These are phyloP conservation scores for Rubus idaeus DNA, from an alignment of 306 rosid genomes.

Conservation along the genomic window DNA sequence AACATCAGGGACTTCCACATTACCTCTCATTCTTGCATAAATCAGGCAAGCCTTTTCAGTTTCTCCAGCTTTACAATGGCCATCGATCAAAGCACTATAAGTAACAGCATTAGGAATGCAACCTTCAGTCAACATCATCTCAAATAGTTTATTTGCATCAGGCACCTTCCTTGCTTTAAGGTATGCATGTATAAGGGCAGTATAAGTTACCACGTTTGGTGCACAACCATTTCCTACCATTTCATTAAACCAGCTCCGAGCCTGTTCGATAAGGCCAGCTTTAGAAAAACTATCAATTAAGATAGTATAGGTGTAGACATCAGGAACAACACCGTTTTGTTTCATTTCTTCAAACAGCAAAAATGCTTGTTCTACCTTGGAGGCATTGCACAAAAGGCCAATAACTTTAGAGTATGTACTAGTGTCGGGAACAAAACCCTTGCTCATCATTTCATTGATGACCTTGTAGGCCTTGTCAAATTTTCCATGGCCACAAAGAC, in stretches of 20 bases:
- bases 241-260: conserved; percentile 74
- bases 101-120: conserved; percentile 79
- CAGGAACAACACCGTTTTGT: conserved; percentile 66
- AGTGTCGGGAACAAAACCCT: conserved; percentile 78
- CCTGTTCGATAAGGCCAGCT: conserved; percentile 76
- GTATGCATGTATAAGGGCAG: conserved; percentile 80
- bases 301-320: conserved; percentile 76
- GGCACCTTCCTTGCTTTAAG: conserved; percentile 68
- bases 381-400: conserved; percentile 64
- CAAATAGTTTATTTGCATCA: conserved; percentile 68
- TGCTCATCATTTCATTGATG: conserved; percentile 78
- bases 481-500: conserved; percentile 75
- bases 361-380: conserved; percentile 80
- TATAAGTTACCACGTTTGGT: conserved; percentile 85
- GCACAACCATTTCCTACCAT: conserved; percentile 69
- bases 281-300: conserved; percentile 82
- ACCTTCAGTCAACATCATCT: conserved; percentile 64
- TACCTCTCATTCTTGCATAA: conserved; percentile 72
- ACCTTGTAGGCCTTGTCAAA: conserved; percentile 75
- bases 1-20: conserved; percentile 48
- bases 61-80: conserved; percentile 76
- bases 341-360: conserved; percentile 75
- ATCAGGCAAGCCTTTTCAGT: conserved; percentile 75
- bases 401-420: conserved; percentile 82
- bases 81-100: conserved; percentile 82